Conservation (phyloP, 495 filamentous ascomycete species). For the Oidiodendron maius region DNA sequence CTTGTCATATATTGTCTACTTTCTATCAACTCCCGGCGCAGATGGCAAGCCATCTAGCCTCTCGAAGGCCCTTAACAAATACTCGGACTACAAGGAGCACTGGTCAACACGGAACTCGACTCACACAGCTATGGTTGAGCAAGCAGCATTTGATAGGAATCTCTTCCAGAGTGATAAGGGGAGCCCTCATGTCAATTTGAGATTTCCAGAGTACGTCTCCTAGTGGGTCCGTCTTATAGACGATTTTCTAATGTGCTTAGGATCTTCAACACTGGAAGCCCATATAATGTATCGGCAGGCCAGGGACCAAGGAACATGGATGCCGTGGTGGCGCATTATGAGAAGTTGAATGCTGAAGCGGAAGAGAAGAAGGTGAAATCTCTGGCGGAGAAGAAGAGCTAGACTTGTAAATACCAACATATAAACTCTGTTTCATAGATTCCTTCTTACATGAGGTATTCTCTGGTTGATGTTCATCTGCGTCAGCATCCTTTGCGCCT, state of each 20-base stretch:
- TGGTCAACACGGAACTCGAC: constrained; percentile 56
- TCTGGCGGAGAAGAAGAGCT: constrained; percentile 13
- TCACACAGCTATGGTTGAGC: constrained; percentile 60
- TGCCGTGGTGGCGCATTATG: constrained; percentile 56
- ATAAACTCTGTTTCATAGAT: constrained; percentile 12
- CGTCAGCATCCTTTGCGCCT: too few species aligned
- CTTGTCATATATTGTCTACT: constrained; percentile 51
- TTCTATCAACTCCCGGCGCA: constrained; percentile 37
- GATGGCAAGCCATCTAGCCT: constrained; percentile 47
- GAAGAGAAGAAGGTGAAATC: constrained; percentile 33
- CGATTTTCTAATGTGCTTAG: constrained; percentile 27
- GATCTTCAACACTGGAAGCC: constrained; percentile 53
- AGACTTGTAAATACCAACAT: constrained; percentile 19
- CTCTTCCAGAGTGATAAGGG: constrained; percentile 53
- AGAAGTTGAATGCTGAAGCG: constrained; percentile 47
- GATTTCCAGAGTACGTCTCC: constrained; percentile 63
- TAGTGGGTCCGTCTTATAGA: neutral
- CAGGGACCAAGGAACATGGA: constrained; percentile 50
- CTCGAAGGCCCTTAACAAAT: constrained; percentile 53
- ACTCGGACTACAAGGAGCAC: constrained; percentile 36
- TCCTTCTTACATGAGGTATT: too few species aligned
- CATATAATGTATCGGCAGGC: constrained; percentile 60
- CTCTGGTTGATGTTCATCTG: neutral
- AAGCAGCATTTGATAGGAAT: constrained; percentile 61
- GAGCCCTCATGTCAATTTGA: constrained; percentile 44